phyloP scores from a whole-genome alignment of 768 basidiomycete species.

The Flagelloscypha sp. region DNA sequence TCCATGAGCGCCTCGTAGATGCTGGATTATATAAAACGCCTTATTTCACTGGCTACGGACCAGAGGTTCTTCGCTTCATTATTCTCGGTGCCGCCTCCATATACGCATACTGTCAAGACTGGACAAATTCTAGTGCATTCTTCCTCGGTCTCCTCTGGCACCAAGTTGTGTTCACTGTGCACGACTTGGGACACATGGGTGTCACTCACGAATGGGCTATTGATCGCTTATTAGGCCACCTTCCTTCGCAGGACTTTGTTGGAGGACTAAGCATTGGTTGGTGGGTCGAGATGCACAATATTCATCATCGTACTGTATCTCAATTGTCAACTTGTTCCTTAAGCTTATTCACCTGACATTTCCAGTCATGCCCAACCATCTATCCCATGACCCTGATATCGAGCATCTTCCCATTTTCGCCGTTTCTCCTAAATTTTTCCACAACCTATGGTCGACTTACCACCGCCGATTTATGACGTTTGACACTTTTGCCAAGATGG shows the following conservation, averaged over 20 bases:
- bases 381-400: constrained; percentile 56
- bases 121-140: constrained; percentile 45
- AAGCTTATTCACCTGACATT: constrained; percentile 6
- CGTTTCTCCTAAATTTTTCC: constrained; percentile 57
- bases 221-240: constrained; percentile 53
- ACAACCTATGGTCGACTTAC: constrained; percentile 62
- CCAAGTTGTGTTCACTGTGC: constrained; percentile 61
- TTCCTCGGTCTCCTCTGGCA: constrained; percentile 65
- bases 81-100: constrained; percentile 36
- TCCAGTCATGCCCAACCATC: constrained; percentile 68
- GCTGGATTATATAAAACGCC: constrained; percentile 56
- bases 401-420: constrained; percentile 68
- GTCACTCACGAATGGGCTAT: constrained; percentile 53
- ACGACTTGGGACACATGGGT: constrained; percentile 66
- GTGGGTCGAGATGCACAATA: constrained; percentile 73
- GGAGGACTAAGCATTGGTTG: constrained; percentile 68
- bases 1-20: constrained; percentile 42
- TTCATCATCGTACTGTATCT: constrained; percentile 68
- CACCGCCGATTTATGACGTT: constrained; percentile 60
- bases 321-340: background rate
- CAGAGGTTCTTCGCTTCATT: constrained; percentile 50
- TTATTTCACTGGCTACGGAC: constrained; percentile 55
- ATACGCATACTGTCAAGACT: constrained; percentile 34
- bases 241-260: constrained; percentile 50
- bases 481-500: constrained; percentile 36